These are phyloP conservation scores for Apiotrichum laibachii DNA, from an alignment of 1,284 basidiomycete species.

Conservation along the genomic window DNA sequence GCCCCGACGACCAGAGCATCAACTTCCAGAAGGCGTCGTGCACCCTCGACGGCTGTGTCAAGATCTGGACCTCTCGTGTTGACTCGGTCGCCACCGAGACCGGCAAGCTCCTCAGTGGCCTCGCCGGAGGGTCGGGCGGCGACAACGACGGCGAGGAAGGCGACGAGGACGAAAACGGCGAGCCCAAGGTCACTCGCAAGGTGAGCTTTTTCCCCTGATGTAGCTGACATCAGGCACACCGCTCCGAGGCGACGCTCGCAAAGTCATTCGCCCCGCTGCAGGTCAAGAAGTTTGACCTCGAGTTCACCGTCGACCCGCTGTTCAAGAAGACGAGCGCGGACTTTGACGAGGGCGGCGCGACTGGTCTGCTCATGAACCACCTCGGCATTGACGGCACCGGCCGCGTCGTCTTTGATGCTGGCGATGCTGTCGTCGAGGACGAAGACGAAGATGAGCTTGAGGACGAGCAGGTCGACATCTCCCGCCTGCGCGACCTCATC, in stretches of 20 bases:
- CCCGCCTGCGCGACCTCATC: conserved; percentile 67
- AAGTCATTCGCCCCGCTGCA: conserved; percentile 77
- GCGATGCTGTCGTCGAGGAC: conserved; percentile 74
- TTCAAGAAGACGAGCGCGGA: conserved; percentile 98
- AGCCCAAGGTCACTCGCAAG: conserved; percentile 38
- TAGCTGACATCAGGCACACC: conserved; percentile 55
- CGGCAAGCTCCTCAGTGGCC: conserved; percentile 87
- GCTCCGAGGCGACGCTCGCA: conserved; percentile 76
- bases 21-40: conserved; percentile 98
- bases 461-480: conserved; percentile 54
- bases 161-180: conserved; percentile 46
- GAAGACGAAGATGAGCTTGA: conserved; percentile 66
- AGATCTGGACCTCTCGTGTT: conserved; percentile 98
- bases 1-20: conserved; percentile 78
- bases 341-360: conserved; percentile 97
- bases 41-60: conserved; percentile 97
- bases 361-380: conserved; percentile 91
- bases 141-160: conserved; percentile 40
- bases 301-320: conserved; percentile 93
- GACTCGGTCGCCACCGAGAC: conserved; percentile 97
- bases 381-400: conserved; percentile 78
- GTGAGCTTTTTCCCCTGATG: conserved; percentile 17
- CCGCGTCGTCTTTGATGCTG: conserved; percentile 92
- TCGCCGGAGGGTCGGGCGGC: conserved; percentile 57
- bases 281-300: conserved; percentile 89